Base-by-base conservation (phyloP, 371 early-diverging fungal genomes). In the Mortierella sp. region DNA sequence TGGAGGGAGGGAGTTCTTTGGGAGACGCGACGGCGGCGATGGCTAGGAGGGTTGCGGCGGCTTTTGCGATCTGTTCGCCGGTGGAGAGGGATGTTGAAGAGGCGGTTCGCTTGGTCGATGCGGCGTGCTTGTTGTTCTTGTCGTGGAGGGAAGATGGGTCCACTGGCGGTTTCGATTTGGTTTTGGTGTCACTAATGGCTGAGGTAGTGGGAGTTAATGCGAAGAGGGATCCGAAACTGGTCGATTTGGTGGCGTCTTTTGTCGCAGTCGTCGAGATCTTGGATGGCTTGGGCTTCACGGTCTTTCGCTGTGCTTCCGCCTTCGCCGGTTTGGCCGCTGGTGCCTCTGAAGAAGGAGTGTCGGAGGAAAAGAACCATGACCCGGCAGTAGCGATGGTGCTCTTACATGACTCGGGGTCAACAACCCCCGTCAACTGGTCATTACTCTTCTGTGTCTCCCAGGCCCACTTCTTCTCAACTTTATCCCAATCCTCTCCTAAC, bases 21-120 rank as follows among this genome's bases (percentile, higher is more conserved):
- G 81, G 76, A 12, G 55, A 70, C 1, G 84, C 27, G n/a, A 56
- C 29, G 16, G 84, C 84, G 8, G 74, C 81, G 1, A 44, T 58
- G 1, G 79, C 79, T 3, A 84, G 60, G n/a, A 84, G 68, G 18
- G 84, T 58, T 4, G 84, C 84, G n/a, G 84, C 84, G 0, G 84
- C 81, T 38, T 55, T 24, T 14, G 84, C 84, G 70, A 84, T 84
- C 49, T 84, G 84, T 41, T 84, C 78, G 0, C 84, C 84, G 4
- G 84, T 76, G 4, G 78, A 80, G 46, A 77, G 75, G 11, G 35
- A 48, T 46, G 18, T 71, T 32, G 58, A 11, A 27, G 35, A 11
- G 14, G 44, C 44, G 32, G 60, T 18, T 12, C 70, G 58, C 41
- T 75, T 76, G 29, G 70, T 32, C 2, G 58, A 10, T n/a, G 43